A percentile compares a stretch with the other conserved stretches of the same genome.
Conservation (phyloP, 495 filamentous ascomycete species). For the Rhypophila decipiens region DNA sequence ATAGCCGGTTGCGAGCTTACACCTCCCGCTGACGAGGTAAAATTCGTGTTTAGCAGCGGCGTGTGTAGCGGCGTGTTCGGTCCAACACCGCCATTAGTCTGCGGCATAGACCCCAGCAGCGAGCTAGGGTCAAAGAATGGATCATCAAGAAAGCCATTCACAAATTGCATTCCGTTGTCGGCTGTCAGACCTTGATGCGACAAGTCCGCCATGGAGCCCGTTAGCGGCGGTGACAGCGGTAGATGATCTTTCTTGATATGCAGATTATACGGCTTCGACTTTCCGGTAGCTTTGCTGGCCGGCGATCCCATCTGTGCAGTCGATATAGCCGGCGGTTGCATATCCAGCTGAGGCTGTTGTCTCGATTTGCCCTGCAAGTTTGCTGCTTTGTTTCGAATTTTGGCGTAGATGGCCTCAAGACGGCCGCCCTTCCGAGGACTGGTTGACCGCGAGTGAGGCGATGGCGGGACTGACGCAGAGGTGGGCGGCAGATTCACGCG, state of each 20-base stretch:
- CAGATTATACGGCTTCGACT: conserved; percentile 10
- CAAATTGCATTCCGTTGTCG: conserved; percentile 10
- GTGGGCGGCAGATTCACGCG: conserved; percentile 17
- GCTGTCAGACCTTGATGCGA: conserved; percentile 3
- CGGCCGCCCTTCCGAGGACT: conserved; percentile 22
- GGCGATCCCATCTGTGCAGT: conserved; percentile 15
- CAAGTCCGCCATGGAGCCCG: conserved; percentile 22
- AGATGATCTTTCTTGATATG: conserved; percentile 12
- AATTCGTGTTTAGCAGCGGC: conserved; percentile 7
- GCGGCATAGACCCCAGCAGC: not conserved
- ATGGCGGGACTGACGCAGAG: conserved; percentile 22
- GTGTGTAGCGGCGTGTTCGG: conserved; percentile 29
- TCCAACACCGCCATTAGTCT: conserved; percentile 5
- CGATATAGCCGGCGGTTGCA: conserved; percentile 11
- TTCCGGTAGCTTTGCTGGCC: not conserved
- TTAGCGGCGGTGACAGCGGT: conserved; percentile 31
- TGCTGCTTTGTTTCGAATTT: conserved; percentile 22
- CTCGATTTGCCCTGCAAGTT: conserved; percentile 11
- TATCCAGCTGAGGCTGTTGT: conserved; percentile 9
- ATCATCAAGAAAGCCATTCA: conserved; percentile 30
- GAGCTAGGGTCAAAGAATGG: conserved; percentile 23
- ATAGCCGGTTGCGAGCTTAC: not conserved
- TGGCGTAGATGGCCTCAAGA: conserved; percentile 19
- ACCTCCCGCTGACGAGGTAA: not conserved
- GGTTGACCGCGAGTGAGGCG: conserved; percentile 15